Evolutionary conservation across 495 filamentous ascomycete species (phyloP).

Genomic region (Hypoxylon cercidicola): DNA sequence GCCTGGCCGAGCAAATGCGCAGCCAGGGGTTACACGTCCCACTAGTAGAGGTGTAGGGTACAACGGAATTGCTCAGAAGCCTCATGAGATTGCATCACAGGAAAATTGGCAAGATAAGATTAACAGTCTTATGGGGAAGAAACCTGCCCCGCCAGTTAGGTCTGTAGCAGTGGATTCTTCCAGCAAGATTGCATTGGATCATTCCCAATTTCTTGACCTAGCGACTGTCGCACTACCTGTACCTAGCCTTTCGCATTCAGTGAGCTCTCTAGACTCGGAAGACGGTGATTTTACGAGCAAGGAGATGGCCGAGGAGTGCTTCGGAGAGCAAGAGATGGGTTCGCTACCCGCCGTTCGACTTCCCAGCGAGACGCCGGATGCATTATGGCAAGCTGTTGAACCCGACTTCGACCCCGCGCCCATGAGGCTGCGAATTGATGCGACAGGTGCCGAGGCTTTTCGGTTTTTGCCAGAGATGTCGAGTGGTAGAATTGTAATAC

Average conservation of each 20-base stretch:
- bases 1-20: constrained; percentile 10
- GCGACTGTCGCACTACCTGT: constrained; percentile 71
- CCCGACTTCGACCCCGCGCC: constrained; percentile 47
- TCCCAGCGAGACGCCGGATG: constrained; percentile 67
- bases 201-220: constrained; percentile 55
- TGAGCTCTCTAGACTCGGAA: constrained; percentile 35
- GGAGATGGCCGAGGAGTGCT: constrained; percentile 79
- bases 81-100: constrained; percentile 44
- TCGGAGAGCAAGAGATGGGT: constrained; percentile 84
- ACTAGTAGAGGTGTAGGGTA: constrained; percentile 38
- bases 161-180: constrained; percentile 66
- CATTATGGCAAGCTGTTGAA: constrained; percentile 55
- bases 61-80: constrained; percentile 38
- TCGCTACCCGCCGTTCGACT: constrained; percentile 76
- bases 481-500: constrained; percentile 54
- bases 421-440: constrained; percentile 49
- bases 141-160: constrained; percentile 65
- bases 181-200: constrained; percentile 70
- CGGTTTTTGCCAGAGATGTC: constrained; percentile 51
- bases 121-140: constrained; percentile 74
- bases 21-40: constrained; percentile 26
- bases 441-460: constrained; percentile 53
- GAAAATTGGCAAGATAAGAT: constrained; percentile 78
- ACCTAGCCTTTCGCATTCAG: constrained; percentile 50
- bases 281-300: constrained; percentile 58